Evolutionary conservation across 768 basidiomycete species (phyloP).

Genomic region (Lactarius hengduanensis): DNA sequence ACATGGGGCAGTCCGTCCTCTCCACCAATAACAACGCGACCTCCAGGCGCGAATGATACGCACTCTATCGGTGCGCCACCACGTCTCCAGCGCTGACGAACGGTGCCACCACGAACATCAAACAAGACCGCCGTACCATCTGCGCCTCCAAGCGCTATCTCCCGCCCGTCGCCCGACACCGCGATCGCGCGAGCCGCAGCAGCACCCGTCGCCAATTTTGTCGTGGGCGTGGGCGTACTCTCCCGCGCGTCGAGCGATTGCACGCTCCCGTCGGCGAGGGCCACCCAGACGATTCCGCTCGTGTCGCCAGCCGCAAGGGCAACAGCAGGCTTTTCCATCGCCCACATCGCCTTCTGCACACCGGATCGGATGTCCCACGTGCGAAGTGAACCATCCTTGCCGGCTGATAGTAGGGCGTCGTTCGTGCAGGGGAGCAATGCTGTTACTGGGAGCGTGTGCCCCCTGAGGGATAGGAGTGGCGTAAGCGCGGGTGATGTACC

Average conservation of each 20-base stretch:
- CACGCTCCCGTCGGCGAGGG: slow-evolving; percentile 22
- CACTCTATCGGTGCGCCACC: slow-evolving; percentile 16
- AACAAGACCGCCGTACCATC: slow-evolving; percentile 21
- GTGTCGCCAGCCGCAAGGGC: neutral
- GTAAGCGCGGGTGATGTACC: slow-evolving; percentile 7
- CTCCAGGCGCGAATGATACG: slow-evolving; percentile 12
- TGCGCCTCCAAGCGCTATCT: slow-evolving; percentile 19
- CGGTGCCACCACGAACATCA: slow-evolving; percentile 15
- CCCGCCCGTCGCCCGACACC: slow-evolving; percentile 9
- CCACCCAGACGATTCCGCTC: slow-evolving; percentile 10
- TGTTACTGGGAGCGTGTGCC: slow-evolving; percentile 22
- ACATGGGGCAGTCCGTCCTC: slow-evolving; percentile 29
- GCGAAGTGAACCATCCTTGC: slow-evolving; percentile 26
- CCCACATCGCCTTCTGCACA: slow-evolving; percentile 18
- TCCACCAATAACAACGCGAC: slow-evolving; percentile 24
- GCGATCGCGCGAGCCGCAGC: slow-evolving; percentile 21
- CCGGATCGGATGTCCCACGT: slow-evolving; percentile 25
- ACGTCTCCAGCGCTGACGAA: slow-evolving; percentile 25
- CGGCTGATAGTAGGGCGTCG: slow-evolving; percentile 22
- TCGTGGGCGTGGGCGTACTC: neutral
- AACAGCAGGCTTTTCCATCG: slow-evolving; percentile 12
- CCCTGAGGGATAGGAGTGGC: slow-evolving; percentile 20
- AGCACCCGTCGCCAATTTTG: slow-evolving; percentile 12
- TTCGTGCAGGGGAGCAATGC: slow-evolving; percentile 17
- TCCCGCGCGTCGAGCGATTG: slow-evolving; percentile 22